Percentiles rank a stretch among this genome's conserved stretches.
Conservation (phyloP, 257 asterid genomes). For the Nicotiana undulata region DNA sequence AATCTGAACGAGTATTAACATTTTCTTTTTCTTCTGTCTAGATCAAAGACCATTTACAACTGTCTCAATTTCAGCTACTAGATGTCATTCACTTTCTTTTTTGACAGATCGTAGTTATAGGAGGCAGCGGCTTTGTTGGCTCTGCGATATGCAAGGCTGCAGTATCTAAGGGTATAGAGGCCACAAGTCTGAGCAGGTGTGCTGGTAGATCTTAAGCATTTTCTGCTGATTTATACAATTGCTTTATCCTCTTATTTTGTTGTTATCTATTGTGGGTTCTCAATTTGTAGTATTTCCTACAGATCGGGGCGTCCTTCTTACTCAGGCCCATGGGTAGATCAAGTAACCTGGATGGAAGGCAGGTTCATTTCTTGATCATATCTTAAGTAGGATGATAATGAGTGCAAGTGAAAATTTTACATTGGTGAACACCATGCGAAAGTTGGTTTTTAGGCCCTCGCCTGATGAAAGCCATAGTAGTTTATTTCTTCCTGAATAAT, state of each 20-base stretch:
- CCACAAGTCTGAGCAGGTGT: slow-evolving; percentile 95
- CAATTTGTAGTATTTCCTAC: slow-evolving; percentile 12
- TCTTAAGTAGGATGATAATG: neutral
- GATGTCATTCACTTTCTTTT: slow-evolving; percentile 8
- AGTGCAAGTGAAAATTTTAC: neutral
- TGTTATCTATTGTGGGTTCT: neutral
- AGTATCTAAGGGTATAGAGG: slow-evolving; percentile 90
- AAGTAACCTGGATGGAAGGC: slow-evolving; percentile 94
- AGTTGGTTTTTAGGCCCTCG: neutral
- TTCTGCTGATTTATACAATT: slow-evolving; percentile 3
- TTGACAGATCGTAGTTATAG: slow-evolving; percentile 80
- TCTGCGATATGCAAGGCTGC: slow-evolving; percentile 99
- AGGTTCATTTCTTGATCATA: slow-evolving; percentile 33
- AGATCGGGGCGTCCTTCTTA: slow-evolving; percentile 80
- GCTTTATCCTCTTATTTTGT: neutral
- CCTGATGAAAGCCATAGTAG: neutral
- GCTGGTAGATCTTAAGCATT: neutral
- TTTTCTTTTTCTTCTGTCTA: neutral
- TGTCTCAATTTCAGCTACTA: neutral
- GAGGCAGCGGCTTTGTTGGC: slow-evolving; percentile 99
- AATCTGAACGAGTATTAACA: slow-evolving; percentile 64
- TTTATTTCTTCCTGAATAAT: neutral
- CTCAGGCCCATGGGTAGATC: slow-evolving; percentile 83
- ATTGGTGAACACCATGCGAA: neutral
- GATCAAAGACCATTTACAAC: neutral